These are phyloP conservation scores for Teratosphaeriaceae sp. DNA, from an alignment of 2,329 filamentous ascomycete species.

Conservation along the genomic window DNA sequence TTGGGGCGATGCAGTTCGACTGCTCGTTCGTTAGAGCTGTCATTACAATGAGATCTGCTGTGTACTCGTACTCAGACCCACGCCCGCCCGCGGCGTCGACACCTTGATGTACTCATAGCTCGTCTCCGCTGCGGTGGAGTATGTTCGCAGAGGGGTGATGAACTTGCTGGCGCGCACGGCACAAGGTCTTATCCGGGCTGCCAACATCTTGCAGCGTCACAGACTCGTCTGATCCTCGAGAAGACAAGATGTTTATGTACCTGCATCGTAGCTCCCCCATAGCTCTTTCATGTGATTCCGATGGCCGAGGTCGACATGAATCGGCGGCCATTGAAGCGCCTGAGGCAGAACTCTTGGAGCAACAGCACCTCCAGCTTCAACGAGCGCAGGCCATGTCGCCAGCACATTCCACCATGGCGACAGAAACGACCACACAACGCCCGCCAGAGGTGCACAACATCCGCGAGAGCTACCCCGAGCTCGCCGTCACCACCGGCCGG, in stretches of 20 bases:
- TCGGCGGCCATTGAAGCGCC: too few species aligned
- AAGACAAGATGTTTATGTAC: neutral
- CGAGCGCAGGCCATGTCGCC: slow-evolving; percentile 9
- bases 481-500: slow-evolving; percentile 20
- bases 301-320: too few species aligned
- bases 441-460: slow-evolving; percentile 10
- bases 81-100: slow-evolving; percentile 77
- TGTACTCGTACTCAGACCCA: slow-evolving; percentile 67
- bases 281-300: too few species aligned
- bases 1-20: slow-evolving; percentile 92
- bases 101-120: slow-evolving; percentile 77
- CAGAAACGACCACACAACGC: slow-evolving; percentile 6
- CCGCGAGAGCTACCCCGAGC: slow-evolving; percentile 23
- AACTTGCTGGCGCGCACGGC: slow-evolving; percentile 54
- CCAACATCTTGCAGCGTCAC: slow-evolving; percentile 26
- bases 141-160: slow-evolving; percentile 50
- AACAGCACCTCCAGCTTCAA: slow-evolving; percentile 1
- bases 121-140: slow-evolving; percentile 39
- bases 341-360: too few species aligned
- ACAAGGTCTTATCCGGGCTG: slow-evolving; percentile 47
- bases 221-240: neutral
- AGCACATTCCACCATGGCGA: slow-evolving; percentile 4
- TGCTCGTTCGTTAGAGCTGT: slow-evolving; percentile 36
- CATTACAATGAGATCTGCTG: neutral
- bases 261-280: too few species aligned